phyloP scores from a whole-genome alignment of 1,284 basidiomycete species.

The Ceratobasidium sp. region DNA sequence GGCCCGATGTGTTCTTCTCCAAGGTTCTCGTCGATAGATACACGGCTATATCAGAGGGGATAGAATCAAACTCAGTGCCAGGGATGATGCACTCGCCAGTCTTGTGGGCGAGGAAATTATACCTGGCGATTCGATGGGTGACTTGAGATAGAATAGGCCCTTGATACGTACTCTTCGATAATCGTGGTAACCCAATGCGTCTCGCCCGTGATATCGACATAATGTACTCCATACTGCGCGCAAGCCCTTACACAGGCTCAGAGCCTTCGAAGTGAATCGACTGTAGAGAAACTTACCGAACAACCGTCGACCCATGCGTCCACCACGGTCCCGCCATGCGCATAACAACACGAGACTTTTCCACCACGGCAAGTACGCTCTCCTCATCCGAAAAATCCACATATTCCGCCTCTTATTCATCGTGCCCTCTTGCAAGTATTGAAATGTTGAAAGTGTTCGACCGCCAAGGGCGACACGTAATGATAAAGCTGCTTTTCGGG shows the following conservation, averaged over 20 bases:
- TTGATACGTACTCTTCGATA: conserved; percentile 62
- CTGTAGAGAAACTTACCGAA: conserved; percentile 35
- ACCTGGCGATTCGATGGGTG: conserved; percentile 55
- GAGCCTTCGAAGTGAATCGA: no score
- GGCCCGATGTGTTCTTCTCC: conserved; percentile 58
- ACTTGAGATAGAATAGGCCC: no score
- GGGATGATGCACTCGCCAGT: conserved; percentile 79
- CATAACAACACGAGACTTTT: conserved; percentile 45
- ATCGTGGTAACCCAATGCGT: conserved; percentile 66
- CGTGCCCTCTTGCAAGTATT: background rate
- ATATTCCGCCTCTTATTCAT: conserved; percentile 10
- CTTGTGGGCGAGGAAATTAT: conserved; percentile 74
- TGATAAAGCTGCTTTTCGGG: conserved; percentile 7
- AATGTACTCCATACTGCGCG: conserved; percentile 67
- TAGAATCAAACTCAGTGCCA: conserved; percentile 77
- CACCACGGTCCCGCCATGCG: conserved; percentile 49
- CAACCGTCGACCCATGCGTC: conserved; percentile 45
- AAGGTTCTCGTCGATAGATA: conserved; percentile 68
- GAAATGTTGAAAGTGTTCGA: conserved; percentile 44
- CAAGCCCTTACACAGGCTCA: conserved; percentile 70
- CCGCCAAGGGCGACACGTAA: conserved; percentile 45
- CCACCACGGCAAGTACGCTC: conserved; percentile 41
- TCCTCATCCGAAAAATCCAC: conserved; percentile 44
- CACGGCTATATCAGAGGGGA: conserved; percentile 75
- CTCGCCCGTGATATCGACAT: conserved; percentile 75